Evolutionary conservation across 208 protist genomes (phyloP), one percentile per base, ranked within the genome.

Genomic region (Angomonas ambiguus): DNA sequence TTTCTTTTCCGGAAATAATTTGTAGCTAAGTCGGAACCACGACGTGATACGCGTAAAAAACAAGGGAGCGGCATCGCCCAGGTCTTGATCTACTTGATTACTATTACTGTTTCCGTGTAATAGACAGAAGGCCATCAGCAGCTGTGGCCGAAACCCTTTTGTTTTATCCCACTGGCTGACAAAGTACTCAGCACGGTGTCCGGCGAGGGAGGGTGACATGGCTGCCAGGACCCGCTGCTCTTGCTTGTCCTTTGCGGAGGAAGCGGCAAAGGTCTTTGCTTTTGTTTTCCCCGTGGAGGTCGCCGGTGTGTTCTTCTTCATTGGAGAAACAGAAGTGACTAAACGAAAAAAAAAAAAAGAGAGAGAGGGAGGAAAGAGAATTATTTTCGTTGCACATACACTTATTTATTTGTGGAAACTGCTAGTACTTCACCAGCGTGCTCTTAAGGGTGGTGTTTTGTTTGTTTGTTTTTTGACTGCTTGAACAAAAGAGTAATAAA

Each of bases 41-140:
- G 91, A 81, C 0, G 88, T 94, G 27, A 96, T 62, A 6, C 88
- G 85, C 1, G 86, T 87, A 35, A 96, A 88, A 30, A 93, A 68
- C 32, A 96, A 77, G 58, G 88, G 80, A 10, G 86, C 82, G 6
- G 80, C 82, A 62, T 86, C 77, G 30, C 91, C 91, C 20, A 96
- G 63, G 62, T 94, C 85, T 2, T 59, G 45, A 62, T 93, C 86
- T 6, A 96, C 61, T 18, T 76, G 61, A 34, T 51, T 80, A 38
- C 27, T 82, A 67, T 85, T 94, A 71, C 81, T 93, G 30, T 80
- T 72, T 0, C 56, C 67, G 76, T 96, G 91, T 1, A 92, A 55
- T 20, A 16, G 16, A 41, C 81, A 61, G 59, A 96, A 88, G 6
- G 78, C 74, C 62, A 80, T 72, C n/a, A 96, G 73, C n/a, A 96